Evolutionary conservation across 768 basidiomycete species (phyloP), one percentile per base, ranked within the genome.

Genomic region (Phylloporus rhodoxanthus): DNA sequence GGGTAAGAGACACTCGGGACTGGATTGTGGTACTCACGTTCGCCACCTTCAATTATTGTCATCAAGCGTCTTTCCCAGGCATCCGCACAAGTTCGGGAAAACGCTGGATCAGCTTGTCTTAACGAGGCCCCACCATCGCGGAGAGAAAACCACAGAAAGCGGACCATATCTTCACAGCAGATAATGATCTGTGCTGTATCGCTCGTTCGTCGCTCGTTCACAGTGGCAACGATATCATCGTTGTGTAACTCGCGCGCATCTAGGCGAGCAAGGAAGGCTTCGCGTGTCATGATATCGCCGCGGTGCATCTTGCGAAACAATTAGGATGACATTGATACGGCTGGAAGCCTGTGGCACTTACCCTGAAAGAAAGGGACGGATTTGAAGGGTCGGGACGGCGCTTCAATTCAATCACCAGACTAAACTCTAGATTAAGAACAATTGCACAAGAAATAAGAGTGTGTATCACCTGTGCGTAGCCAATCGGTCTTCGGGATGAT

Each of bases 131-230:
- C 63, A 7, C 61, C 61, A 37, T 68, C 63, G 4, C 57, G 55
- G 17, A 62, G 44, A 21, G 65, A 65, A 43, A 68, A 65, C 67
- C 67, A 67, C 33, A 67, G 44, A 10, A 63, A 46, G 15, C 67
- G 65, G 19, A 56, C 32, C 23, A 64, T 26, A 29, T 51, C 56
- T 30, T 62, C 56, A 19, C 59, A 59, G 9, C 52, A 5, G 39
- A 68, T 39, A 23, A 59, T 47, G 39, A 62, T 64, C 43, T 68
- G 67, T 11, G 53, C 51, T 1, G 67, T 67, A 45, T 68, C 58
- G 33, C 41, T 56, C 25, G 26, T 54, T 15, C 63, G 57, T n/a
- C 36, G 50, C 42, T 67, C 59, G 6, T 54, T 59, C 20, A 58
- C 33, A 25, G 50, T 56, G 8, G 51, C 55, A 17, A 58, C 47